Conservation (phyloP, 75 land plant species). For the Picea sitchensis region DNA sequence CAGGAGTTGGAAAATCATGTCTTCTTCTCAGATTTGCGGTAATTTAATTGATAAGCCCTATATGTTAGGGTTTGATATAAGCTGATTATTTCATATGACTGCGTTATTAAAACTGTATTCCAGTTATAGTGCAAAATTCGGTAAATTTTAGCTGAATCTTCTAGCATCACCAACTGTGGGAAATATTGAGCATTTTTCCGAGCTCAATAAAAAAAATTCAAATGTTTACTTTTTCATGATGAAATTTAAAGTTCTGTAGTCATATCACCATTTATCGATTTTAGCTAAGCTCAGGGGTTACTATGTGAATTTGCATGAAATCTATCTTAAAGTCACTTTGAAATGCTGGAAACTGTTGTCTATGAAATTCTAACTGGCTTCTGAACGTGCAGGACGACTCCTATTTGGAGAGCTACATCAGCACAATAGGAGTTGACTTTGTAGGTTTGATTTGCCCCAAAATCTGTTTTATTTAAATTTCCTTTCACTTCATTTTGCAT, state of each 20-base stretch:
- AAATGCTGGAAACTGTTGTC: neutral
- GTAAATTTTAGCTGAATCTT: neutral
- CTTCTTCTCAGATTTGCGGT: conserved; percentile 69
- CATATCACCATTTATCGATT: neutral
- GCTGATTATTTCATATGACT: neutral
- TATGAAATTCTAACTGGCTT: conserved; percentile 8
- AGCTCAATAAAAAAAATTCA: neutral
- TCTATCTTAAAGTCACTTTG: neutral
- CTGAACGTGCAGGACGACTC: conserved; percentile 55
- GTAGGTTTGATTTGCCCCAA: conserved; percentile 19
- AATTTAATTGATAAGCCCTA: conserved; percentile 3
- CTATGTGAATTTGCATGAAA: neutral
- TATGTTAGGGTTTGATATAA: neutral
- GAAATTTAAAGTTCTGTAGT: neutral
- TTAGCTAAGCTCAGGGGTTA: neutral
- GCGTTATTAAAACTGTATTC: neutral
- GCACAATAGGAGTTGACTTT: conserved; percentile 77
- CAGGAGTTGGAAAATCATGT: conserved; percentile 76
- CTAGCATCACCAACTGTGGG: neutral
- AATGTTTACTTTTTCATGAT: neutral
- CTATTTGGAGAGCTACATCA: conserved; percentile 72
- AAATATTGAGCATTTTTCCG: neutral
- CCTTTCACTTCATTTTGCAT: neutral
- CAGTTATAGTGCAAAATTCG: neutral
- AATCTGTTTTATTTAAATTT: neutral